Evolutionary conservation across 306 rosid species (phyloP).

Genomic region (Albizia julibrissin): DNA sequence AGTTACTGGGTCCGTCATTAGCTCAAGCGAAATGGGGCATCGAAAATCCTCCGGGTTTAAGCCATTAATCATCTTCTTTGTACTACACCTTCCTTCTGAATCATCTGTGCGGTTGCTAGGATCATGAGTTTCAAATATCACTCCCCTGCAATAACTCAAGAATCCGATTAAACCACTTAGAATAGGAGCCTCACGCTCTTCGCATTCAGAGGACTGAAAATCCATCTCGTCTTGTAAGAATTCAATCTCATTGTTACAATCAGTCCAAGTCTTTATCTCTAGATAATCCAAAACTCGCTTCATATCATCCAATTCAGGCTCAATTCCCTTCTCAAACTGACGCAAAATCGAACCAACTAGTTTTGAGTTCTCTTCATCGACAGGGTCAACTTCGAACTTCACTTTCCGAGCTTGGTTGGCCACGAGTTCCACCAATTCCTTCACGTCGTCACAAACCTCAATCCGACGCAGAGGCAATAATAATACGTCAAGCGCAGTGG

Average conservation of each 20-base stretch:
- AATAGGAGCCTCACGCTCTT: slow-evolving; percentile 36
- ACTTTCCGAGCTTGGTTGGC: slow-evolving; percentile 45
- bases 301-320: slow-evolving; percentile 34
- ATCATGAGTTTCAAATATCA: slow-evolving; percentile 59
- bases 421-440: slow-evolving; percentile 49
- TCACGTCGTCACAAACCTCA: slow-evolving; percentile 42
- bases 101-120: background rate
- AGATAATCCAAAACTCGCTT: slow-evolving; percentile 45
- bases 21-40: slow-evolving; percentile 75
- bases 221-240: slow-evolving; percentile 51
- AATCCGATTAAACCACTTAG: slow-evolving; percentile 53
- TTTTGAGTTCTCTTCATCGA: slow-evolving; percentile 28
- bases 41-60: slow-evolving; percentile 61
- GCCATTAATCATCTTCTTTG: slow-evolving; percentile 25
- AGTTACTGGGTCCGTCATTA: slow-evolving; percentile 81
- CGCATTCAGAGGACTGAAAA: slow-evolving; percentile 24
- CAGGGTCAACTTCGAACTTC: slow-evolving; percentile 33
- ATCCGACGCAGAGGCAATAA: slow-evolving; percentile 36
- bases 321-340: slow-evolving; percentile 45
- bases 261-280: slow-evolving; percentile 46
- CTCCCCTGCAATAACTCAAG: slow-evolving; percentile 57
- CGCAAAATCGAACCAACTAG: slow-evolving; percentile 31
- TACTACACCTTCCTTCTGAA: slow-evolving; percentile 13
- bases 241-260: slow-evolving; percentile 48
- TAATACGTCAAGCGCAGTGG: slow-evolving; percentile 57